These are phyloP conservation scores for Dimargaris cristalligena DNA, from an alignment of 192 early-diverging fungal genomes.

Conservation along the genomic window DNA sequence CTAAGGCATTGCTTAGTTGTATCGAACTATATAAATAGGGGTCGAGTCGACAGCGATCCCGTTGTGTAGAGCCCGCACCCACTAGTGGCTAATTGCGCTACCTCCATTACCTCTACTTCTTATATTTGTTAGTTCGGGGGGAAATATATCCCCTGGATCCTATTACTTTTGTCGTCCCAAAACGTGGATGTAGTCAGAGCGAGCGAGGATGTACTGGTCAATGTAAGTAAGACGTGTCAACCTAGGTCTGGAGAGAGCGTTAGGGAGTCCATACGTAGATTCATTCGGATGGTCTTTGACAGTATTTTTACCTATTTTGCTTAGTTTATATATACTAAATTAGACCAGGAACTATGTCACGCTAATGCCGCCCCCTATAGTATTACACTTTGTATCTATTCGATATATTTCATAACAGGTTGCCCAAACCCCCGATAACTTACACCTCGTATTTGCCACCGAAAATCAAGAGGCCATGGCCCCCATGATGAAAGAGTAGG, in stretches of 20 bases:
- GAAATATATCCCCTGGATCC: conserved; percentile 1
- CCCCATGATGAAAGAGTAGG: neutral
- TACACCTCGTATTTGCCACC: neutral
- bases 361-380: neutral
- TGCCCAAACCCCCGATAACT: neutral
- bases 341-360: neutral
- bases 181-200: neutral
- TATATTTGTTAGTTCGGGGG: neutral
- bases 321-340: neutral
- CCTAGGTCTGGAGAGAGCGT: neutral
- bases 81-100: neutral
- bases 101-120: neutral
- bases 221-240: neutral
- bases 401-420: too few relatives aligned
- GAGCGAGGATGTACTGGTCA: neutral
- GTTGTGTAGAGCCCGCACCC: neutral
- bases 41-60: neutral
- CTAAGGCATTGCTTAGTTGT: too few relatives aligned
- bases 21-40: too few relatives aligned
- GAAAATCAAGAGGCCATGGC: conserved; percentile 1
- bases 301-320: neutral
- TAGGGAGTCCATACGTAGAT: neutral
- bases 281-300: neutral
- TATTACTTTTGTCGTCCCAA: neutral
- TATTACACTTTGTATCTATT: too few relatives aligned